Conservation (phyloP, 2,329 filamentous ascomycete species). For the Diaporthe citri region DNA sequence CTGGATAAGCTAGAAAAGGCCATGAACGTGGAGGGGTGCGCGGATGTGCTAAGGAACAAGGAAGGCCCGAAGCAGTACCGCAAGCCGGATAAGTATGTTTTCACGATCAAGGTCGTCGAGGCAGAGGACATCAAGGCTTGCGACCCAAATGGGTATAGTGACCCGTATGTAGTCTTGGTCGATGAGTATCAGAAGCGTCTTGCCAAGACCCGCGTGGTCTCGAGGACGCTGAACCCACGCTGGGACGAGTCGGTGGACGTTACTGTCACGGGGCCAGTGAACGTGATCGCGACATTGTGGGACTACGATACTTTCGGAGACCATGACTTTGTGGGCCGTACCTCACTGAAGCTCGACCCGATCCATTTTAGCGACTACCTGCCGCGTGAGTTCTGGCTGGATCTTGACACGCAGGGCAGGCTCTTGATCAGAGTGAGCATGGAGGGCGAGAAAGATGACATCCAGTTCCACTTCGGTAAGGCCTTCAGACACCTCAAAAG, state of each 20-base stretch:
- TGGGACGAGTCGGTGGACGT: constrained; percentile 99
- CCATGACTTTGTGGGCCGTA: constrained; percentile 96
- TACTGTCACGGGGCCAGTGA: constrained; percentile 89
- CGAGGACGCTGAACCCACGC: constrained; percentile 89
- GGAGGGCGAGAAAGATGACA: constrained; percentile 98
- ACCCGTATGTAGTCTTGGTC: constrained; percentile 96
- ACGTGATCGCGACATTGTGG: constrained; percentile 97
- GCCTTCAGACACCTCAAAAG: constrained; percentile 95
- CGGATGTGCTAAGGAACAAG: constrained; percentile 81
- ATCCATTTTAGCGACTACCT: constrained; percentile 96
- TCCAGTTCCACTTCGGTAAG: constrained; percentile 98
- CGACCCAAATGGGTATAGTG: constrained; percentile 92
- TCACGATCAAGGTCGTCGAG: constrained; percentile 98
- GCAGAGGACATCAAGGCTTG: constrained; percentile 98
- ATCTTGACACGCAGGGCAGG: constrained; percentile 94
- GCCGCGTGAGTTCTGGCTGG: constrained; percentile 96
- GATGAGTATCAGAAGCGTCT: constrained; percentile 98
- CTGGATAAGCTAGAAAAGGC: constrained; percentile 90
- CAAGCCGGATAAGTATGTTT: constrained; percentile 89
- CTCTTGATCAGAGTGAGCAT: constrained; percentile 93
- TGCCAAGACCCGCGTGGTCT: constrained; percentile 93
- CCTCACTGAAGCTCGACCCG: constrained; percentile 98
- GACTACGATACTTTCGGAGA: constrained; percentile 98
- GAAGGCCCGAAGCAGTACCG: constrained; percentile 75
- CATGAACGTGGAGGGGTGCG: constrained; percentile 93